Percentiles rank a stretch among this genome's conserved stretches.
Conservation (phyloP, 441 rosid genomes). For the Populus hybrid region DNA sequence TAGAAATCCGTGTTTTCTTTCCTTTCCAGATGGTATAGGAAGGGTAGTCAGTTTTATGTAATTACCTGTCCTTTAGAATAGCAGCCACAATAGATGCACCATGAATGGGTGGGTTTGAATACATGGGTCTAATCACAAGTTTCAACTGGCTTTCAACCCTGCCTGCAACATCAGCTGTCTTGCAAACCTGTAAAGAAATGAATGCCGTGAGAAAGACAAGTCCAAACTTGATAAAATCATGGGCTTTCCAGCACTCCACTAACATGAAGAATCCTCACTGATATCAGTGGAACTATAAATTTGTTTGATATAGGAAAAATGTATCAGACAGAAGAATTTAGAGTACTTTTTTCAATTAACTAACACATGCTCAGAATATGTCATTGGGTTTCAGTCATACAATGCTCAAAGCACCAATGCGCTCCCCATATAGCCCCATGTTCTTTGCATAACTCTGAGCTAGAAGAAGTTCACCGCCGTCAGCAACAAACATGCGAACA, state of each 20-base stretch:
- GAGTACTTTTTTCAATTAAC: neutral
- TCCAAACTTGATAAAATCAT: neutral
- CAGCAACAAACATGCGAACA: slow-evolving; percentile 87
- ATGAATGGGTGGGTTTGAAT: slow-evolving; percentile 91
- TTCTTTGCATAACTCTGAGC: slow-evolving; percentile 97
- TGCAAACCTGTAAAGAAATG: slow-evolving; percentile 60
- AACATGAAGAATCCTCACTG: neutral
- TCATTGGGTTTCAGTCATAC: slow-evolving; percentile 37
- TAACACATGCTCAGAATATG: neutral
- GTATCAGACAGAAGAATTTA: neutral
- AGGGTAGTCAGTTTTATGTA: neutral
- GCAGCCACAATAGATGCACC: slow-evolving; percentile 89
- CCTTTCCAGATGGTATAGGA: neutral
- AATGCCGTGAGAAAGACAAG: neutral
- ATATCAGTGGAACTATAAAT: neutral
- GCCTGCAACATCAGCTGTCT: slow-evolving; percentile 74
- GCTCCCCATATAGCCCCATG: slow-evolving; percentile 98
- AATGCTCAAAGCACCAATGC: slow-evolving; percentile 94
- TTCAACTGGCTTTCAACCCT: slow-evolving; percentile 92
- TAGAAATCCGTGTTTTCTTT: neutral
- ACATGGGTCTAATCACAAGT: slow-evolving; percentile 89
- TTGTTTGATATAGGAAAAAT: neutral
- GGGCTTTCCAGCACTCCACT: neutral
- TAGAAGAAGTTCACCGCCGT: slow-evolving; percentile 83
- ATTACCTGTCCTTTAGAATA: slow-evolving; percentile 67